Evolutionary conservation across 192 early-diverging fungal genomes (phyloP), one percentile per base, ranked within the genome.

Genomic region (Podila clonocystis): DNA sequence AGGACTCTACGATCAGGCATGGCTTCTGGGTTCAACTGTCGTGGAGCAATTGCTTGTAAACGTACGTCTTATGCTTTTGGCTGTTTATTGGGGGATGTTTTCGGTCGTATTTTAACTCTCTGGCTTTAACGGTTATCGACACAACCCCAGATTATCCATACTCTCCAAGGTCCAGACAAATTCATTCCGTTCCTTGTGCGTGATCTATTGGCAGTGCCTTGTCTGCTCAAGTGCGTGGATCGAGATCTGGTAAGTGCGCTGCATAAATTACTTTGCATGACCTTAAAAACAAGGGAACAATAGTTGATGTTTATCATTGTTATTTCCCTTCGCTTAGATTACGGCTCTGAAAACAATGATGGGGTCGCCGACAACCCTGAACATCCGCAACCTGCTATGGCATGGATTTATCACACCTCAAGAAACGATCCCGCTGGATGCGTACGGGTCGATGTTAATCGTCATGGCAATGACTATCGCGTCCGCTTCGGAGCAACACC

Each of bases 331-430:
- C 9, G 9, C 34, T 11, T 67, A 79, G 75, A 67, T 79, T n/a
- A 20, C 41, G 17, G 34, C 59, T 1, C 29, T 80, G 2, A 73
- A 72, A 58, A 73, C 62, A 12, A 50, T 80, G 52, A 57, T 80
- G 17, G 77, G 77, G 29, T 72, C 70, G 22, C 77, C 77, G 2
- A 22, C 68, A 3, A 80, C 71, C 3, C 77, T 80, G 45, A 80
- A 80, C 29, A 69, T 80, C 36, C 65, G 77, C 2, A 80, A 80
- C 57, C 22, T 80, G 30, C 70, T 80, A 20, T 80, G 77, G 77
- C 77, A 80, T 71, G 77, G 77, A 48, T 80, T 80, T 31, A 73
- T 80, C 5, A 72, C 67, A 0, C 70, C 77, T 3, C 17, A 58
- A 8, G 77, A 80, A 52, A 31, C n/a, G 2, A 60, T 80, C 5